Evolutionary conservation across 192 early-diverging fungal genomes (phyloP).

Genomic region (Backusella sp.): DNA sequence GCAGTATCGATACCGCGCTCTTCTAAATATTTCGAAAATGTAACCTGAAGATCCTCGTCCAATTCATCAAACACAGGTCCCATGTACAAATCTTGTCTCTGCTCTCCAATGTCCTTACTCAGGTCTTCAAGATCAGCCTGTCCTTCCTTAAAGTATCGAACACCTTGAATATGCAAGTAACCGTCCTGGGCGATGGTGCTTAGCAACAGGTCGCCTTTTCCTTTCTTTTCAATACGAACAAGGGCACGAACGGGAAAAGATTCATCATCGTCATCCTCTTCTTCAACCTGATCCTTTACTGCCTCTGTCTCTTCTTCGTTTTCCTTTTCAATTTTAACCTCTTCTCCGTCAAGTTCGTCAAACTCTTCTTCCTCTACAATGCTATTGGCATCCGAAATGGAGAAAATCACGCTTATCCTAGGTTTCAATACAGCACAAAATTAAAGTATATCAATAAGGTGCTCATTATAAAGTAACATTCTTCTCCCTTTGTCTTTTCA

Average conservation of each 20-base stretch:
- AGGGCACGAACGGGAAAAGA: constrained; percentile 73
- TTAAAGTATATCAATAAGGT: not conserved
- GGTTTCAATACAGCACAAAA: not conserved
- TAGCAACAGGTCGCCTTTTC: constrained; percentile 72
- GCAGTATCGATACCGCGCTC: constrained; percentile 87
- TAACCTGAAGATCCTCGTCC: constrained; percentile 73
- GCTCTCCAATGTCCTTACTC: constrained; percentile 60
- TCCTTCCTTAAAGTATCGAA: constrained; percentile 61
- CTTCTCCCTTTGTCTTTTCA: not conserved
- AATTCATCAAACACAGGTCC: constrained; percentile 89
- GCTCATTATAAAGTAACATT: not conserved
- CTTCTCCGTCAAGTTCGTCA: constrained; percentile 43
- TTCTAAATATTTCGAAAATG: constrained; percentile 71
- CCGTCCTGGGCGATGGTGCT: constrained; percentile 77
- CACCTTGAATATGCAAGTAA: constrained; percentile 78
- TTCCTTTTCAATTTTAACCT: not conserved
- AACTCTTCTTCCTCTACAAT: constrained; percentile 61
- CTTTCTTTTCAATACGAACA: constrained; percentile 74
- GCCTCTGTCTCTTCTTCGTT: not conserved
- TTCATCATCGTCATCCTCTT: constrained; percentile 55
- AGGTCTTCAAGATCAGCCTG: constrained; percentile 30
- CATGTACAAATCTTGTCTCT: constrained; percentile 75
- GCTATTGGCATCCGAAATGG: constrained; percentile 78
- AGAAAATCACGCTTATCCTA: constrained; percentile 82
- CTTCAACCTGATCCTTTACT: constrained; percentile 36